Conservation (phyloP, 2,329 filamentous ascomycete species). For the Plenodomus tracheiphilus region DNA sequence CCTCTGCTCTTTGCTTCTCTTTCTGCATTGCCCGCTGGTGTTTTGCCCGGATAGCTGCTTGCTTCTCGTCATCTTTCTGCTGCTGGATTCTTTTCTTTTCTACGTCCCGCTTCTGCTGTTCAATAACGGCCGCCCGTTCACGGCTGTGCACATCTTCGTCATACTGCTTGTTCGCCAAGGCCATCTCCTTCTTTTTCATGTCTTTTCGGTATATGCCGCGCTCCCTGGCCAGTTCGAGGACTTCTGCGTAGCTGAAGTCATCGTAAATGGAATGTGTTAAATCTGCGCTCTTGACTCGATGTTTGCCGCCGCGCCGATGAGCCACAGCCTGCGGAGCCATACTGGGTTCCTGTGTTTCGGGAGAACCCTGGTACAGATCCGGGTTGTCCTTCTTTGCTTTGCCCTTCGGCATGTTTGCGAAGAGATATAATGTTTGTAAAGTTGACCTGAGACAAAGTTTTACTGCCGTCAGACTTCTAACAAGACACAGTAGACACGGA, state of each 20-base stretch:
- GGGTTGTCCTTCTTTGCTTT: slow-evolving; percentile 13
- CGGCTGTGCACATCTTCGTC: slow-evolving; percentile 12
- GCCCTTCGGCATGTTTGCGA: slow-evolving; percentile 18
- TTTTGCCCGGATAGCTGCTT: slow-evolving; percentile 7
- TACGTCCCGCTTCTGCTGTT: slow-evolving; percentile 9
- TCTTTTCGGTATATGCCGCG: slow-evolving; percentile 31
- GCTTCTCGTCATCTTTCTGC: slow-evolving; percentile 6
- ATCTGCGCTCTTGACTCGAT: slow-evolving; percentile 31
- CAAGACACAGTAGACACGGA: neutral
- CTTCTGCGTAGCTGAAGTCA: slow-evolving; percentile 24
- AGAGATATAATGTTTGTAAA: neutral
- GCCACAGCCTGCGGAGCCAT: slow-evolving; percentile 18
- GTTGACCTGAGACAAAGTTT: neutral
- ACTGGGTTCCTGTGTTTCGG: neutral
- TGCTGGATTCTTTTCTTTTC: slow-evolving; percentile 14
- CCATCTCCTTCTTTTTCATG: slow-evolving; percentile 36
- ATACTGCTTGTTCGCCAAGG: slow-evolving; percentile 22
- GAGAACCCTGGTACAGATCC: slow-evolving; percentile 1
- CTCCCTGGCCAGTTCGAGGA: slow-evolving; percentile 21
- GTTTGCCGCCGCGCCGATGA: slow-evolving; percentile 35
- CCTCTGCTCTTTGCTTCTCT: slow-evolving; percentile 7
- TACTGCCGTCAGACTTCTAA: neutral
- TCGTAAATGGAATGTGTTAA: slow-evolving; percentile 37
- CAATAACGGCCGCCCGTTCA: slow-evolving; percentile 14
- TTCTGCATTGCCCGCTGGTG: slow-evolving; percentile 10